These are phyloP conservation scores for Aegilops tauschii DNA, from an alignment of 176 grass and related monocot genomes.

Conservation along the genomic window DNA sequence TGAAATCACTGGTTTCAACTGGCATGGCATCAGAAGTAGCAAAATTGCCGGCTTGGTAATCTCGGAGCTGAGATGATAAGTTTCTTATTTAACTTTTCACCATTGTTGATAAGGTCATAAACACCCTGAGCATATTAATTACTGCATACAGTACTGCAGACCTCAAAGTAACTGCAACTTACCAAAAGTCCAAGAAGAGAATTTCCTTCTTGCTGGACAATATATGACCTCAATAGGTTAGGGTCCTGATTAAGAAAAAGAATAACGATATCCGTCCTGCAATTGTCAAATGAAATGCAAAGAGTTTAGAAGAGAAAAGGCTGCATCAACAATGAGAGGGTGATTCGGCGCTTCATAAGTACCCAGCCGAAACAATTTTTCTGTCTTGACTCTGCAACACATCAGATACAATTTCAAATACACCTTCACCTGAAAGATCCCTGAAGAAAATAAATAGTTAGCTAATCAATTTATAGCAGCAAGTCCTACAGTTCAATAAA, in stretches of 20 bases:
- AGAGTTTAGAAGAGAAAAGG: constrained; percentile 3
- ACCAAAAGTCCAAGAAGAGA: constrained; percentile 96
- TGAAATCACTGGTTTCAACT: not conserved
- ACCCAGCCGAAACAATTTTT: constrained; percentile 94
- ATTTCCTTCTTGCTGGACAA: constrained; percentile 94
- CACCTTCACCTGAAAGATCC: constrained; percentile 94
- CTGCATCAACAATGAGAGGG: not conserved
- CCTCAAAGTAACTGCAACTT: constrained; percentile 25
- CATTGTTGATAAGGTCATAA: not conserved
- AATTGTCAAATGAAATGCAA: constrained; percentile 40
- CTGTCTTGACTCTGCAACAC: constrained; percentile 86
- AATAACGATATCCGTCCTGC: constrained; percentile 96
- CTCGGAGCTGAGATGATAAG: not conserved
- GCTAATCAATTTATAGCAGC: not conserved
- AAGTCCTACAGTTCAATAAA: not conserved
- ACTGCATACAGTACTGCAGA: constrained; percentile 1
- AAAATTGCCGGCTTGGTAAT: not conserved
- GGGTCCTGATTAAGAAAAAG: constrained; percentile 98
- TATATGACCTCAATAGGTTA: constrained; percentile 90
- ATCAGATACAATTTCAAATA: constrained; percentile 91
- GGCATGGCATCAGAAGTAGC: not conserved
- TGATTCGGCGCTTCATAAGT: constrained; percentile 34
- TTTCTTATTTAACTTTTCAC: not conserved
- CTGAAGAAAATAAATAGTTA: constrained; percentile 50
- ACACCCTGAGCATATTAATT: constrained; percentile 1